phyloP scores from a whole-genome alignment of 202 grass and related monocot species.

The Carex sylvatica region DNA sequence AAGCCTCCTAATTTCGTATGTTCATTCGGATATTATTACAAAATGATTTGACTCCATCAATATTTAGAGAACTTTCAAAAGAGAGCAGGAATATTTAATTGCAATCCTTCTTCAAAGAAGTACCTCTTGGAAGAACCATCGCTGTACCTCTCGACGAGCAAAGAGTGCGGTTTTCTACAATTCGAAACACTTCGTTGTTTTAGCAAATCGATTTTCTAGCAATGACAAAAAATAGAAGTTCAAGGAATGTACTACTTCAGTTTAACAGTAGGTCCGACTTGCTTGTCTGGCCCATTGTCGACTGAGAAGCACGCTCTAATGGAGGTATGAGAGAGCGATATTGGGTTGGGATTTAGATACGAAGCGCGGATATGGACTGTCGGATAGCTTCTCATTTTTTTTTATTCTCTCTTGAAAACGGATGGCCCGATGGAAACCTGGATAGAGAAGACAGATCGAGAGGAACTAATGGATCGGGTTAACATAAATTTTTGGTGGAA shows the following conservation, averaged over 20 bases:
- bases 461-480: not conserved
- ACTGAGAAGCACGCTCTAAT: conserved; percentile 27
- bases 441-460: not conserved
- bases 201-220: not conserved
- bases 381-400: conserved; percentile 11
- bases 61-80: not conserved
- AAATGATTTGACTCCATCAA: not conserved
- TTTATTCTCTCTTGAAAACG: not conserved
- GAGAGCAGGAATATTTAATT: not conserved
- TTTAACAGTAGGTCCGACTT: conserved; percentile 11
- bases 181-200: conserved; percentile 1
- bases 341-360: not conserved
- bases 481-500: not conserved
- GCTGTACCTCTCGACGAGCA: conserved; percentile 68
- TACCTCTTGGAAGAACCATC: conserved; percentile 69
- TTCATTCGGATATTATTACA: not conserved
- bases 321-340: not conserved
- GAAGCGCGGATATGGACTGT: conserved; percentile 15
- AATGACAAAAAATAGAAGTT: not conserved
- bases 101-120: not conserved
- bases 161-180: conserved; percentile 39
- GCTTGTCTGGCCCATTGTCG: not conserved
- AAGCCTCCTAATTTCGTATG: not conserved
- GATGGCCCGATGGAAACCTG: not conserved
- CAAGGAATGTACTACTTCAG: not conserved